Evolutionary conservation across 2,329 filamentous ascomycete species (phyloP).

Genomic region (Clathrospora elynae): DNA sequence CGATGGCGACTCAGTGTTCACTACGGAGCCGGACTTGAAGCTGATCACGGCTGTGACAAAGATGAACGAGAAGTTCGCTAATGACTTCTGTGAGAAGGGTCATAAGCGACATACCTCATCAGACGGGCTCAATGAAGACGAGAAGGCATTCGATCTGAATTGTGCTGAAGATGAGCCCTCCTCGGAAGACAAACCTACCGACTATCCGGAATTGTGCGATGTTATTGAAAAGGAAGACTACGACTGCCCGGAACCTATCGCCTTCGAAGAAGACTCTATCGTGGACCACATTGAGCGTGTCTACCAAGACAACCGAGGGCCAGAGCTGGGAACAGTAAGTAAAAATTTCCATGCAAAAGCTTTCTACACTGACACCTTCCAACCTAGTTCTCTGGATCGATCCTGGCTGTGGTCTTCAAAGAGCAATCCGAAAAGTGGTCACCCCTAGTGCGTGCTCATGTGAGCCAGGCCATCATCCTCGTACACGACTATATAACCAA

Average conservation of each 20-base stretch:
- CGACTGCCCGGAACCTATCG: slow-evolving; percentile 2
- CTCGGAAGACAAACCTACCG: too few relatives aligned
- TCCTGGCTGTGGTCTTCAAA: slow-evolving; percentile 18
- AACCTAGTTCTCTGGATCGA: slow-evolving; percentile 16
- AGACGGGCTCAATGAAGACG: background rate
- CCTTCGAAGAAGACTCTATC: background rate
- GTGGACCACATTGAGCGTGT: slow-evolving; percentile 9
- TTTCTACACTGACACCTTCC: background rate
- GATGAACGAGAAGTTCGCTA: background rate
- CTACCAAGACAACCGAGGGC: slow-evolving; percentile 11
- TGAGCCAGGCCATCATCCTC: slow-evolving; percentile 57
- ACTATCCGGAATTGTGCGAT: too few relatives aligned
- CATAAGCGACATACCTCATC: slow-evolving; percentile 1
- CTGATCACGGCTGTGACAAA: slow-evolving; percentile 6
- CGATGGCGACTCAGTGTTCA: slow-evolving; percentile 1
- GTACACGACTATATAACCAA: slow-evolving; percentile 60
- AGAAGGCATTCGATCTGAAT: background rate
- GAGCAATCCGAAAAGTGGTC: slow-evolving; percentile 63
- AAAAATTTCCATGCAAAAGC: background rate
- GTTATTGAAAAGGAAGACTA: too few relatives aligned
- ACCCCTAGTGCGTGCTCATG: slow-evolving; percentile 54
- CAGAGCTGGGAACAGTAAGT: slow-evolving; percentile 15
- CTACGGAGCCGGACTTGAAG: background rate
- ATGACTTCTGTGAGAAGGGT: slow-evolving; percentile 6
- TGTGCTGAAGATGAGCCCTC: background rate